Percentiles rank a stretch among this genome's conserved stretches.
Evolutionary conservation across 1,284 basidiomycete genomes (phyloP).

Genomic region (Cerrena zonata): DNA sequence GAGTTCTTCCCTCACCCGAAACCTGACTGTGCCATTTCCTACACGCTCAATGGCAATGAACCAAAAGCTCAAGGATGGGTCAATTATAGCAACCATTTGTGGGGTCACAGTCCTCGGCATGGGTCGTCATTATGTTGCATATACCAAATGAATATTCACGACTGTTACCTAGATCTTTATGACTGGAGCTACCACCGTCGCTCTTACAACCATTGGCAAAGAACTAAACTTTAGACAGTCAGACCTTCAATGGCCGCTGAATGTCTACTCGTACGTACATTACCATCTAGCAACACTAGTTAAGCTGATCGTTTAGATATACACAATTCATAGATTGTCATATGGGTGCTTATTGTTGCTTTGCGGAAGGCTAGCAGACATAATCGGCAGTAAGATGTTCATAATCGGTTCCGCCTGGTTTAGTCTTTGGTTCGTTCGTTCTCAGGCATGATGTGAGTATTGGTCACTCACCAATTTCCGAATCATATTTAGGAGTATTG

Average conservation of each 20-base stretch:
- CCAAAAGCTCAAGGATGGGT: constrained; percentile 7
- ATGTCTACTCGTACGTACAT: constrained; percentile 33
- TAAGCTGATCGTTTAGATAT: too few relatives aligned
- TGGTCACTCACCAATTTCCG: neutral
- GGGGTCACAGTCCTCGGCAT: constrained; percentile 16
- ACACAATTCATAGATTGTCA: constrained; percentile 20
- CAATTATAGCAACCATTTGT: constrained; percentile 12
- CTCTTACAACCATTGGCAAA: constrained; percentile 37
- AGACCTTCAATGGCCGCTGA: constrained; percentile 39
- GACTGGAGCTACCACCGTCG: constrained; percentile 36
- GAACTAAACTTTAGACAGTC: constrained; percentile 31
- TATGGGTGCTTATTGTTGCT: constrained; percentile 29
- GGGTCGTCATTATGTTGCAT: neutral
- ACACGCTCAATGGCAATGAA: neutral
- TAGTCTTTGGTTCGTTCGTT: constrained; percentile 21
- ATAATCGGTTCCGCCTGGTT: constrained; percentile 30
- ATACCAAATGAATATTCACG: neutral
- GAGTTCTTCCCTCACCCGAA: too few relatives aligned
- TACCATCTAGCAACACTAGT: neutral
- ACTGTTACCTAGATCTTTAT: constrained; percentile 28
- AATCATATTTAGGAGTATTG: constrained; percentile 25
- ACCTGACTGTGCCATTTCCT: too few relatives aligned
- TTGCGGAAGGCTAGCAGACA: constrained; percentile 35
- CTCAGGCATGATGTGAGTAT: neutral
- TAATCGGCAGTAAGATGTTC: constrained; percentile 36